Base-by-base conservation (phyloP, 2,329 filamentous ascomycete genomes). In the Arthrocladium fulminans region DNA sequence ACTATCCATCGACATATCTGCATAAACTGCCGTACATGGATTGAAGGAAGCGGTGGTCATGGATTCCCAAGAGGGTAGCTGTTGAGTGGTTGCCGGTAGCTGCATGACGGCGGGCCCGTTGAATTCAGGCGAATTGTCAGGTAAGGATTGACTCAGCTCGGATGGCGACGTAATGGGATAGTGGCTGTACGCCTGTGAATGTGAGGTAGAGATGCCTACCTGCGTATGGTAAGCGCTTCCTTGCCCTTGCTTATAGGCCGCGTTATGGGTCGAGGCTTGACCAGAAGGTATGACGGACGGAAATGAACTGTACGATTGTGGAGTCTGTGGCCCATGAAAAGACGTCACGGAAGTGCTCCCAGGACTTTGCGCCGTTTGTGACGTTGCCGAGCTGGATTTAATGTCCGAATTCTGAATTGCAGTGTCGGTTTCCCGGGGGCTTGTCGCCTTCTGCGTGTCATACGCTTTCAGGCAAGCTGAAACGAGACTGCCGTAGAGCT, bases 401-500 rank as follows among this genome's bases (percentile, higher is more conserved):
- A 66, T 65, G 9, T 65, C 63, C 12, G 67, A 67, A 3, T 59
- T 57, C 24, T 67, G 67, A 15, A 67, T 70, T 40, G 54, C 53
- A 20, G 73, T 72, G 6, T 71, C 77, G 15, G 13, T 17, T n/a
- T 7, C n/a, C 3, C 12, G 8, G 2, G 44, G 23, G 23, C 32
- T 38, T 4, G 34, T 12, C 19, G 44, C 44, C 7, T 8, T n/a
- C 7, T 37, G 44, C 30, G 25, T 15, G 53, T 89, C 83, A 65
- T 94, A 98, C 58, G 88, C 88, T 63, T 87, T 88, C 59, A 97
- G 72, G 59, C 89, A 94, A 10, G 89, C 88, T 50, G 78, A 80
- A 41, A 90, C 83, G 43, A 98, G 79, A 54, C 87, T 88, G n/a
- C 78, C 75, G 62, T 96, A 97, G 10, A 97, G 77, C 57, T 92